Evolutionary conservation across 305 asterid genomes (phyloP), one percentile per base, ranked within the genome.

Genomic region (Rubia tinctorum): DNA sequence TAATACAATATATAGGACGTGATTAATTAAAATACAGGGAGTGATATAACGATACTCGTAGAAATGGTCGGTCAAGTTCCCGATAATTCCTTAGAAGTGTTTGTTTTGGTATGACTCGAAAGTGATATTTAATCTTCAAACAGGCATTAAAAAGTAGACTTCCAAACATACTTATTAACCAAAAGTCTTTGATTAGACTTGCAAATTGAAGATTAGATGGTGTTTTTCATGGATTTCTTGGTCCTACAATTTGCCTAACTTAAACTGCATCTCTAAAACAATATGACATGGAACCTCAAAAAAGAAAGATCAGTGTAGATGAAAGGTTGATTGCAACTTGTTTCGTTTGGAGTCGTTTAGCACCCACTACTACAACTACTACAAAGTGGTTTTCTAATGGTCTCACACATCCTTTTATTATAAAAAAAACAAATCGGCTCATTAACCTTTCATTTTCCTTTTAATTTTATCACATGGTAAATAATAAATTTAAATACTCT

Each of bases 1-100:
- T n/a, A n/a, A n/a, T n/a, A n/a, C n/a, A n/a, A n/a, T n/a, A n/a
- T n/a, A n/a, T n/a, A n/a, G n/a, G n/a, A n/a, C n/a, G n/a, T n/a
- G n/a, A n/a, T n/a, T n/a, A n/a, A n/a, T n/a, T n/a, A n/a, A n/a
- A n/a, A n/a, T n/a, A n/a, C n/a, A n/a, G n/a, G n/a, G n/a, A n/a
- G n/a, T n/a, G n/a, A n/a, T n/a, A n/a, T n/a, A n/a, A n/a, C n/a
- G n/a, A n/a, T n/a, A n/a, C n/a, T n/a, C n/a, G 25, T 42, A 60
- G 18, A 22, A 22, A 60, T 30, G 49, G 66, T 53, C 74, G 76
- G 71, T 37, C 78, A 51, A 40, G 73, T 73, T 73, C 78, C 78
- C 78, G 27, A 72, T 66, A 66, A n/a, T 20, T 66, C 63, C 69
- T 14, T 30, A 55, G 53, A 55, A 45, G 58, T 44, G 66, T 12